Percentiles rank a stretch among this genome's conserved stretches.
Conservation (phyloP, 148 eudicot species). For the Gaultheria prostrata region DNA sequence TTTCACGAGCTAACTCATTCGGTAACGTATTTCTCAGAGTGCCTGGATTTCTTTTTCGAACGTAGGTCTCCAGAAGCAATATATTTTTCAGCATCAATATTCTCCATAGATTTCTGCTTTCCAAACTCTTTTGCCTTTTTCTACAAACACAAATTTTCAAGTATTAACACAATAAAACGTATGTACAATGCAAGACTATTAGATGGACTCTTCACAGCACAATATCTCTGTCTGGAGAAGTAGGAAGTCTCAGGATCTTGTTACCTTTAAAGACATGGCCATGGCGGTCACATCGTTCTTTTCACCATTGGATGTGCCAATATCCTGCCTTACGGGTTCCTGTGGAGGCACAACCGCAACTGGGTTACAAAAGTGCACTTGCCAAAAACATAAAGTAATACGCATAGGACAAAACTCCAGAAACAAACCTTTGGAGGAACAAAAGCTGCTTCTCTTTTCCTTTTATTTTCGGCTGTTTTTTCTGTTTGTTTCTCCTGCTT, state of each 20-base stretch:
- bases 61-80: conserved; percentile 43
- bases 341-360: conserved; percentile 21
- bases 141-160: conserved; percentile 40
- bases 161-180: neutral
- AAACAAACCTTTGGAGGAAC: conserved; percentile 74
- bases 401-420: neutral
- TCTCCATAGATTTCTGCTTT: conserved; percentile 43
- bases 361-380: neutral
- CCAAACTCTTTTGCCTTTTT: conserved; percentile 65
- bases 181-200: neutral
- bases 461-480: conserved; percentile 76
- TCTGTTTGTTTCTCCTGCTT: conserved; percentile 77
- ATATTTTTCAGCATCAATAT: conserved; percentile 51
- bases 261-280: conserved; percentile 77
- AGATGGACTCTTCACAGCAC: neutral
- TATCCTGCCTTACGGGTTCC: conserved; percentile 47
- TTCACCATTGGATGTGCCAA: conserved; percentile 25
- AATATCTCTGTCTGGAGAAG: neutral
- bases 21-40: conserved; percentile 2
- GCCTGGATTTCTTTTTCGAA: conserved; percentile 52
- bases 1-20: neutral
- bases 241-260: neutral
- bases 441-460: conserved; percentile 68
- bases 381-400: neutral
- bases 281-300: conserved; percentile 46